These are phyloP conservation scores for Trichoderma virens DNA, from an alignment of 495 filamentous ascomycete genomes.

Conservation along the genomic window DNA sequence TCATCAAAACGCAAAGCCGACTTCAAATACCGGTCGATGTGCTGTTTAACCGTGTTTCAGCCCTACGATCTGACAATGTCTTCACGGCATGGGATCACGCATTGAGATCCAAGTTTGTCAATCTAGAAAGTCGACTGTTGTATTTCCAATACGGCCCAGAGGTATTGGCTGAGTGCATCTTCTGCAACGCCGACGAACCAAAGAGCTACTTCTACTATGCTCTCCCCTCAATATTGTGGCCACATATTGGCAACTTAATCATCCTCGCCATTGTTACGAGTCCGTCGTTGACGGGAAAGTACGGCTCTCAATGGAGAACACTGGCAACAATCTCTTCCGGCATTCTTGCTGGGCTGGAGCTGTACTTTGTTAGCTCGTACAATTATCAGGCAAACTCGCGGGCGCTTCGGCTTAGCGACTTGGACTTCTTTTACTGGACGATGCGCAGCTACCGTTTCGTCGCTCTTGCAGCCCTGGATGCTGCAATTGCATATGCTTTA, in stretches of 20 bases:
- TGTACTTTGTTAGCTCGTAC: slow-evolving; percentile 51
- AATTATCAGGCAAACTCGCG: slow-evolving; percentile 52
- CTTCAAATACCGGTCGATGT: slow-evolving; percentile 78
- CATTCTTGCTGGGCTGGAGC: slow-evolving; percentile 53
- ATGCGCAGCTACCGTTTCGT: slow-evolving; percentile 52
- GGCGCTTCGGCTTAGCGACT: slow-evolving; percentile 47
- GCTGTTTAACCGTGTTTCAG: slow-evolving; percentile 70
- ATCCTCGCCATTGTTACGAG: slow-evolving; percentile 46
- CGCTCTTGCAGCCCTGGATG: slow-evolving; percentile 54
- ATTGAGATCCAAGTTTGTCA: slow-evolving; percentile 59
- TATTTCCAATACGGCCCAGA: slow-evolving; percentile 78
- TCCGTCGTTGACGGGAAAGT: slow-evolving; percentile 40
- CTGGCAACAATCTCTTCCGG: slow-evolving; percentile 56
- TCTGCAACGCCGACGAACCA: slow-evolving; percentile 69
- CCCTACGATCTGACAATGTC: slow-evolving; percentile 43
- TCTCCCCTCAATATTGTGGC: slow-evolving; percentile 60
- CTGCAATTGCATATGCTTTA: slow-evolving; percentile 49
- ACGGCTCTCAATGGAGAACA: slow-evolving; percentile 59
- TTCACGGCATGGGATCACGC: slow-evolving; percentile 55
- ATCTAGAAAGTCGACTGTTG: slow-evolving; percentile 62
- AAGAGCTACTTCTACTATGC: slow-evolving; percentile 73
- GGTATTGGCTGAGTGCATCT: slow-evolving; percentile 63
- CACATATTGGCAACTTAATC: slow-evolving; percentile 70
- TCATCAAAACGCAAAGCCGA: slow-evolving; percentile 66
- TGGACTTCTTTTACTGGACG: slow-evolving; percentile 63